These are phyloP conservation scores for Neohortaea acidophila DNA, from an alignment of 495 filamentous ascomycete genomes.

Conservation along the genomic window DNA sequence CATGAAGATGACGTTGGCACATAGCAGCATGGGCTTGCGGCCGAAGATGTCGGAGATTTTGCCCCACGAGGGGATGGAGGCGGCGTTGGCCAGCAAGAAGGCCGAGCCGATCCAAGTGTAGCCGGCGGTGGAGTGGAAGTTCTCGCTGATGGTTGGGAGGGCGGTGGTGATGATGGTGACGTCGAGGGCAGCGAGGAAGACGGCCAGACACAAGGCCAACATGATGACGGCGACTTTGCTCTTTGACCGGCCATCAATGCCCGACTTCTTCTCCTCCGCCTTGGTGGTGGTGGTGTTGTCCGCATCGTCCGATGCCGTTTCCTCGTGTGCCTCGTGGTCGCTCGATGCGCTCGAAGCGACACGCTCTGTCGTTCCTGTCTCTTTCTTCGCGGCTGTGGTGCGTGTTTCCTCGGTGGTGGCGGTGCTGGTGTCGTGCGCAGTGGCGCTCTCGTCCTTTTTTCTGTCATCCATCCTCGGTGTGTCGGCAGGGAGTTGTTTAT, in stretches of 20 bases:
- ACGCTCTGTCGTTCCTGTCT: background rate
- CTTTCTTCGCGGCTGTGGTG: background rate
- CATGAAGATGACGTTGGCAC: slow-evolving; percentile 61
- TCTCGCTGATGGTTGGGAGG: slow-evolving; percentile 33
- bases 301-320: too few species aligned
- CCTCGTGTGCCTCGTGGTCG: too few species aligned
- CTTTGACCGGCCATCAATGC: slow-evolving; percentile 17
- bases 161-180: slow-evolving; percentile 38
- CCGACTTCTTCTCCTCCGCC: background rate
- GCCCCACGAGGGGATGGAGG: slow-evolving; percentile 63
- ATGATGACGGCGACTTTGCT: slow-evolving; percentile 28
- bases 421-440: background rate
- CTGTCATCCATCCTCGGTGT: too few species aligned
- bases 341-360: too few species aligned
- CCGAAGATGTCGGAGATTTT: slow-evolving; percentile 79
- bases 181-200: slow-evolving; percentile 28
- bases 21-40: slow-evolving; percentile 60
- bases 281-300: background rate
- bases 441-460: too few species aligned
- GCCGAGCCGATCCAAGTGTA: slow-evolving; percentile 42
- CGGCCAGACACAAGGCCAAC: slow-evolving; percentile 25
- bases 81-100: slow-evolving; percentile 47
- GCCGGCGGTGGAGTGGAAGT: slow-evolving; percentile 32
- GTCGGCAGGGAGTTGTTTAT: too few species aligned
- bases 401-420: background rate